Percentiles rank a stretch among this genome's conserved stretches.
Conservation (phyloP, 73 alveolate species). For the Tetrahymena elliotti region DNA sequence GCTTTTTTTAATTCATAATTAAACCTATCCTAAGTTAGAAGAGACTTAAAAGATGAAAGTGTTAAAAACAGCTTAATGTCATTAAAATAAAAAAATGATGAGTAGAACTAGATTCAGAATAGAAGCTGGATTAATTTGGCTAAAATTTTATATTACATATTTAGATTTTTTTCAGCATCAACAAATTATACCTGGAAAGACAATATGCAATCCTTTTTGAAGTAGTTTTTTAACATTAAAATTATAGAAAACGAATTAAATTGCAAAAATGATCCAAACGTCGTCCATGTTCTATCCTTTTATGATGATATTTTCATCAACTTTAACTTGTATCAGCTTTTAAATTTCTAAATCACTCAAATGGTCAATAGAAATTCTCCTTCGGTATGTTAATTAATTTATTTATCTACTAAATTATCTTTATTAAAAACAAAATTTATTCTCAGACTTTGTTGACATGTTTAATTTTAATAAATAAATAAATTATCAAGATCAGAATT, state of each 20-base stretch:
- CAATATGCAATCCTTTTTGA: not conserved
- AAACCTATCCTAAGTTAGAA: not conserved
- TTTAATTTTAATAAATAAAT: too few species aligned
- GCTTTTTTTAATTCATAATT: not conserved
- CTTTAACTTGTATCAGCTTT: not conserved
- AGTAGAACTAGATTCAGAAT: not conserved
- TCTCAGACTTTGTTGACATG: too few species aligned
- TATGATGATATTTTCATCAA: not conserved
- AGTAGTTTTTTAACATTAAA: not conserved
- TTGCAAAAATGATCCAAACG: not conserved
- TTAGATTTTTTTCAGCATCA: not conserved
- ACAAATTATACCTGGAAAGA: not conserved
- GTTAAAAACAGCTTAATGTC: not conserved
- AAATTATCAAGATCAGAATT: not conserved
- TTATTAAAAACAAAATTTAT: too few species aligned
- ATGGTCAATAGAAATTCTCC: not conserved
- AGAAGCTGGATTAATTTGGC: not conserved
- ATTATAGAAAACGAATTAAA: not conserved
- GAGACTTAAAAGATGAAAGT: not conserved
- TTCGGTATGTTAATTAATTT: not conserved
- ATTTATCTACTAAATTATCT: too few species aligned
- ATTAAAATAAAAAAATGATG: not conserved
- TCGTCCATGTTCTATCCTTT: not conserved
- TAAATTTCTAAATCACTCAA: not conserved
- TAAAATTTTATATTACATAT: not conserved